A percentile compares a stretch with the other conserved stretches of the same genome.
Conservation (phyloP, 2,329 filamentous ascomycete genomes). For the Dactylellina sp. region DNA sequence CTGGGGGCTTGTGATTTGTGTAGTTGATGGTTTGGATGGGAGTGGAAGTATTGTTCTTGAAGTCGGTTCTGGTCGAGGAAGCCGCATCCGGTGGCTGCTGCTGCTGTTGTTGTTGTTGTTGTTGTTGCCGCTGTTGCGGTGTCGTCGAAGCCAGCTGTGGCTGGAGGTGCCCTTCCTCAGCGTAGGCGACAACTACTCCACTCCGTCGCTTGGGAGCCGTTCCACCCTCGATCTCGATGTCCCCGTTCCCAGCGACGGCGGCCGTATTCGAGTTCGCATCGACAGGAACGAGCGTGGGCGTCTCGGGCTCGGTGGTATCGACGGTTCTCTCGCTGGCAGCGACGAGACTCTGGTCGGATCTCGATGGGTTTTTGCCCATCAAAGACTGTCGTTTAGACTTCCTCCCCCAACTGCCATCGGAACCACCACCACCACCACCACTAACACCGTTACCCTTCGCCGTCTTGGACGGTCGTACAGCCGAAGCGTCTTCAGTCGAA, state of each 20-base stretch:
- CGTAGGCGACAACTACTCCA: constrained; percentile 21
- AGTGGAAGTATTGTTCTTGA: constrained; percentile 10
- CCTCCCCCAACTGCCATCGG: constrained; percentile 48
- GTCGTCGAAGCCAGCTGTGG: constrained; percentile 33
- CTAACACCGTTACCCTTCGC: neutral
- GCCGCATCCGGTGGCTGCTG: neutral
- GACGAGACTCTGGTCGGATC: constrained; percentile 53
- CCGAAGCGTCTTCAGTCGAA: constrained; percentile 47
- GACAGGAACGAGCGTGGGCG: constrained; percentile 20
- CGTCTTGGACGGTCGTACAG: constrained; percentile 47
- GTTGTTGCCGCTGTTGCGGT: constrained; percentile 3
- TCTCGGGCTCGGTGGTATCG: constrained; percentile 46
- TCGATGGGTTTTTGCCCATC: constrained; percentile 39
- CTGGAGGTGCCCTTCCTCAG: constrained; percentile 21
- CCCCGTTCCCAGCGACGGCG: constrained; percentile 24
- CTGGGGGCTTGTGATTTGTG: neutral
- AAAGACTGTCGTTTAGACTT: constrained; percentile 51
- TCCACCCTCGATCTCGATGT: constrained; percentile 51
- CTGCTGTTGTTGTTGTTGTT: constrained; percentile 1
- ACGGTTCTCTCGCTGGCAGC: constrained; percentile 36
- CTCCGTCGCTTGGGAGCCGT: constrained; percentile 36
- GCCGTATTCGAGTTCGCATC: neutral
- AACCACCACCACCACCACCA: constrained; percentile 14
- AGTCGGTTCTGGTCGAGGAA: constrained; percentile 7
- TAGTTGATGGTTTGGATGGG: constrained; percentile 1